Conservation (phyloP, 1,284 basidiomycete species). For the Cutaneotrichosporon arboriforme region DNA sequence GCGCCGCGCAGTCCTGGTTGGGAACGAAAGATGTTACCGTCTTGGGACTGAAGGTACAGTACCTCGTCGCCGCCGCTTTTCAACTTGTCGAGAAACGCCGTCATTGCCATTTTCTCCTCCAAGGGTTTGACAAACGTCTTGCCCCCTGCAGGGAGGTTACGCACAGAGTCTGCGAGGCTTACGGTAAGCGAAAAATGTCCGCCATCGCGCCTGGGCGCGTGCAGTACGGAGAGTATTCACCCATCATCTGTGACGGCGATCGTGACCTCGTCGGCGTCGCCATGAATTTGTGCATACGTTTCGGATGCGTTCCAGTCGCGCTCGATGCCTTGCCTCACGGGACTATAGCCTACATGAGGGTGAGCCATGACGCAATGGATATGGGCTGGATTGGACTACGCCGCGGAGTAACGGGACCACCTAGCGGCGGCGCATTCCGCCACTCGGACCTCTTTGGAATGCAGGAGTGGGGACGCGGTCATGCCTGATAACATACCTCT, state of each 20-base stretch:
- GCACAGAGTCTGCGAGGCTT: conserved; percentile 74
- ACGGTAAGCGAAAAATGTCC: not conserved
- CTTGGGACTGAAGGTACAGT: conserved; percentile 80
- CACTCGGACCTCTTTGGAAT: no score
- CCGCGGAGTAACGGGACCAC: conserved; percentile 1
- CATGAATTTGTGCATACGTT: conserved; percentile 51
- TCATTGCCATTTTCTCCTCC: conserved; percentile 62
- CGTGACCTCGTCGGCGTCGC: conserved; percentile 53
- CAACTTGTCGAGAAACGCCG: conserved; percentile 51
- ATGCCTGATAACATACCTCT: conserved; percentile 51
- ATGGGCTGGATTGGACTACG: not conserved
- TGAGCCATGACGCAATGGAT: not conserved
- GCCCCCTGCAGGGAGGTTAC: conserved; percentile 51
- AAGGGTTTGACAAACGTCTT: conserved; percentile 74
- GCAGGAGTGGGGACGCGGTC: no score
- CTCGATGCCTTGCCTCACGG: conserved; percentile 5
- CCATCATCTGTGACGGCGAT: conserved; percentile 80
- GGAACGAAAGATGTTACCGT: conserved; percentile 68
- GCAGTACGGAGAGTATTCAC: no score
- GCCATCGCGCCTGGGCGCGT: no score
- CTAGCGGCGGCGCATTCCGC: no score
- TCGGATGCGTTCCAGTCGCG: conserved; percentile 25
- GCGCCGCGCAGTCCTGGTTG: conserved; percentile 21
- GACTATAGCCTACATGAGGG: conserved; percentile 43
- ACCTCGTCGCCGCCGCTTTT: conserved; percentile 48